phyloP scores from a whole-genome alignment of 2,329 filamentous ascomycete species.

The Peltaster fructicola region DNA sequence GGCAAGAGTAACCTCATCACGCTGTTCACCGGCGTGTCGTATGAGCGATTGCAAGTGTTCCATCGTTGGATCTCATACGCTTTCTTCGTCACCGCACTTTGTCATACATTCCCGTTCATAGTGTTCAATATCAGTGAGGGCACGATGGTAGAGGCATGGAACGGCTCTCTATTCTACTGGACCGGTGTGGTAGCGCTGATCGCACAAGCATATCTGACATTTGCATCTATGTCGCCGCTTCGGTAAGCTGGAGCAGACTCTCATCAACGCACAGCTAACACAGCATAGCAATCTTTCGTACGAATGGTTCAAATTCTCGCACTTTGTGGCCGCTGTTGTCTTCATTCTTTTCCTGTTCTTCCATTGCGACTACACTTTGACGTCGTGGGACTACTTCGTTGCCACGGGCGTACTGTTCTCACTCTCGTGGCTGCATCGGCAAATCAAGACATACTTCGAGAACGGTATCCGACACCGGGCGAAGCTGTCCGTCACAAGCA shows the following conservation, averaged over 20 bases:
- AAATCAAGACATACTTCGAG: slow-evolving; percentile 31
- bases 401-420: slow-evolving; percentile 36
- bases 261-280: background rate
- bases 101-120: slow-evolving; percentile 45
- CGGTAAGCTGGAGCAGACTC: slow-evolving; percentile 21
- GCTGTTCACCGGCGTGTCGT: slow-evolving; percentile 35
- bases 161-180: slow-evolving; percentile 32
- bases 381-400: slow-evolving; percentile 45
- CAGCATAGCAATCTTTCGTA: slow-evolving; percentile 34
- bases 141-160: slow-evolving; percentile 31
- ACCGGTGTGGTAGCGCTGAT: slow-evolving; percentile 38
- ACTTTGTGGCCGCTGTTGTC: slow-evolving; percentile 33
- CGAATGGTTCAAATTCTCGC: slow-evolving; percentile 43
- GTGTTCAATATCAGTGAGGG: slow-evolving; percentile 32
- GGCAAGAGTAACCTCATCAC: slow-evolving; percentile 40
- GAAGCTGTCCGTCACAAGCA: slow-evolving; percentile 22
- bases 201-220: slow-evolving; percentile 36
- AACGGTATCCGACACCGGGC: slow-evolving; percentile 32
- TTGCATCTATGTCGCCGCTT: slow-evolving; percentile 34
- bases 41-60: slow-evolving; percentile 40
- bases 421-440: slow-evolving; percentile 28
- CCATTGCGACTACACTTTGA: slow-evolving; percentile 38
- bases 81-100: slow-evolving; percentile 37
- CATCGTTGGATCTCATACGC: slow-evolving; percentile 38
- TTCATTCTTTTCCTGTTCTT: slow-evolving; percentile 44